Base-by-base conservation (phyloP, 495 filamentous ascomycete genomes). In the Penicillium canariense region DNA sequence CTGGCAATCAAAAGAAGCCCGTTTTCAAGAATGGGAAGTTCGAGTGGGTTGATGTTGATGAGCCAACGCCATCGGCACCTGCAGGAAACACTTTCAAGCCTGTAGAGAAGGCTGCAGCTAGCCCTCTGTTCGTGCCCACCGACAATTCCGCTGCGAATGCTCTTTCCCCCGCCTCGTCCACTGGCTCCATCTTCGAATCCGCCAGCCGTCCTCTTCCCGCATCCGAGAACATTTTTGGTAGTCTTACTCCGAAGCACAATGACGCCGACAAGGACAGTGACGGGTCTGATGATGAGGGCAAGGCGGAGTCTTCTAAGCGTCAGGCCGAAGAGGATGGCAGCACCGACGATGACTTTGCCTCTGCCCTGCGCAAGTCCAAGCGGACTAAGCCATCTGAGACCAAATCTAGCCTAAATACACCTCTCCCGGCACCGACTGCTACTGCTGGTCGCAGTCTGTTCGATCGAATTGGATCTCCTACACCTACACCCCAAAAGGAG, bases 161-260 rank as follows among this genome's bases (percentile, higher is more conserved):
- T 22, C 4, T 45, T 17, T 58, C 66, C 18, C 35, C 52, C n/a
- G 51, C 44, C 17, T 48, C 59, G 7, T 50, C 61, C 9, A 31
- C 54, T 31, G 43, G 43, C 3, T 65, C 61, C 3, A 52, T 69
- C 8, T 67, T 65, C 34, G 61, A 56, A 10, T 62, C 67, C 20
- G 60, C 61, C 14, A 58, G 59, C 17, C 61, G 56, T 20, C 64
- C 67, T 1, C 23, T 71, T 1, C 53, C 61, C 36, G 67, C 69
- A 32, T 63, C 69, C 8, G 68, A 67, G 32, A 87, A 87, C 55
- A 84, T 86, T 22, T 88, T 88, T 52, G 77, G 83, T 46, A 79
- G 86, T 52, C 69, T 87, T 31, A 72, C 70, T 12, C 81, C 81
- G 31, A 45, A 59, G 34, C 58, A 57, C 18, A 49, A 52, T 23